A percentile compares a stretch with the other conserved stretches of the same genome.
Evolutionary conservation across 257 asterid species (phyloP).

Genomic region (Gynochthodes officinalis): DNA sequence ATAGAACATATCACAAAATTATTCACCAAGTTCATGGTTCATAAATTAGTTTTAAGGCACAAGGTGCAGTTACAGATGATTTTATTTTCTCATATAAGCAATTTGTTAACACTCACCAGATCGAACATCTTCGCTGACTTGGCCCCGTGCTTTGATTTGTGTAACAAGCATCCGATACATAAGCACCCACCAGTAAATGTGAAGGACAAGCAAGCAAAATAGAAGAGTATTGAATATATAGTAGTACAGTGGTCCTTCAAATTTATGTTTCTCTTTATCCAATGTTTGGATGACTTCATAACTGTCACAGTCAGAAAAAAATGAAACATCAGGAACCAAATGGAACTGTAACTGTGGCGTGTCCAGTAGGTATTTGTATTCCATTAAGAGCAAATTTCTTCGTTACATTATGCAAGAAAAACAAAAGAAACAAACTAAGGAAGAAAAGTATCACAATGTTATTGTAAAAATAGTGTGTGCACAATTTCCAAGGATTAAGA

Average conservation of each 20-base stretch:
- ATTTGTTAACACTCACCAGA: constrained; percentile 60
- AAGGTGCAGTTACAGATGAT: not conserved
- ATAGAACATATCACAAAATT: no score
- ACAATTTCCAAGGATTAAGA: not conserved
- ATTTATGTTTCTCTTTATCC: constrained; percentile 55
- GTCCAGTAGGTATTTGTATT: constrained; percentile 2
- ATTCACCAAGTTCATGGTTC: not conserved
- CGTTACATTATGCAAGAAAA: not conserved
- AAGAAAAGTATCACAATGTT: not conserved
- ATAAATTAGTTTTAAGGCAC: not conserved
- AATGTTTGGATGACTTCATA: constrained; percentile 50
- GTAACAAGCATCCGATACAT: constrained; percentile 81
- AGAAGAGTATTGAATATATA: constrained; percentile 82
- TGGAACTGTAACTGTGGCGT: not conserved
- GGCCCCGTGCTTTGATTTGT: constrained; percentile 85
- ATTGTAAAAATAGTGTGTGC: not conserved
- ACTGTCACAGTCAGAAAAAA: constrained; percentile 36
- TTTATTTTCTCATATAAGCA: not conserved
- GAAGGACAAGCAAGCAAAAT: constrained; percentile 78
- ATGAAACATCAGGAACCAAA: constrained; percentile 7
- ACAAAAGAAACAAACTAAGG: not conserved
- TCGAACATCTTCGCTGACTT: constrained; percentile 84
- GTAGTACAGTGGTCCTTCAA: constrained; percentile 70
- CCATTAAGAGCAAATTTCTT: not conserved
- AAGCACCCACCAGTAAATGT: constrained; percentile 86